These are phyloP conservation scores for Aureobasidium pullulans DNA, from an alignment of 2,329 filamentous ascomycete species.

Conservation along the genomic window DNA sequence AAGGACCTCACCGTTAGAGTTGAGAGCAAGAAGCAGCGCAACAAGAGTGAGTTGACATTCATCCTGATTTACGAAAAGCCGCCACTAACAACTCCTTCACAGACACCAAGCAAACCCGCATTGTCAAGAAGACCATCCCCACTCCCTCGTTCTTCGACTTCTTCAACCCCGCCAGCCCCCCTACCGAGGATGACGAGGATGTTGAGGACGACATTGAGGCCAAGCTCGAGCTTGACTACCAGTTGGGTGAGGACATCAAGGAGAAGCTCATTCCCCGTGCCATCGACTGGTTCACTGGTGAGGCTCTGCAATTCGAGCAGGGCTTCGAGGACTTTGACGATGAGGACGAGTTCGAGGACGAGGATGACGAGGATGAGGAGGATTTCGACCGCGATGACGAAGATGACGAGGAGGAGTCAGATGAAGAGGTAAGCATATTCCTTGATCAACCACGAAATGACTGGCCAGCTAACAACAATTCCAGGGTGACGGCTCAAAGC, in stretches of 20 bases:
- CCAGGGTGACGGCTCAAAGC: slow-evolving; percentile 82
- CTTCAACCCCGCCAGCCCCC: slow-evolving; percentile 91
- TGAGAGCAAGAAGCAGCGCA: slow-evolving; percentile 99
- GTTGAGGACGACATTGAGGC: slow-evolving; percentile 89
- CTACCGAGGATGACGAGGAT: slow-evolving; percentile 69
- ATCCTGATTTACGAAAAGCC: background rate
- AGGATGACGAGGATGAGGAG: slow-evolving; percentile 87
- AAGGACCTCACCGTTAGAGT: slow-evolving; percentile 91
- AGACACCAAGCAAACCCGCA: slow-evolving; percentile 98
- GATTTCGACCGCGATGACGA: slow-evolving; percentile 74
- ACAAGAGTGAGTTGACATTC: slow-evolving; percentile 71
- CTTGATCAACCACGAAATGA: background rate
- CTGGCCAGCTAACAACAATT: background rate
- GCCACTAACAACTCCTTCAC: slow-evolving; percentile 18
- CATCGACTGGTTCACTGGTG: slow-evolving; percentile 98
- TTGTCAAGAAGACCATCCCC: slow-evolving; percentile 98
- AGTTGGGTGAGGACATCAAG: slow-evolving; percentile 98
- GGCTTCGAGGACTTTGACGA: slow-evolving; percentile 77
- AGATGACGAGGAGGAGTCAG: slow-evolving; percentile 54
- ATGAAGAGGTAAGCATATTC: slow-evolving; percentile 40
- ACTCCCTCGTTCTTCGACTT: slow-evolving; percentile 98
- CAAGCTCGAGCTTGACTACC: slow-evolving; percentile 95
- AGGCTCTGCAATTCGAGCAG: slow-evolving; percentile 95
- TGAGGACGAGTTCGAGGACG: slow-evolving; percentile 80
- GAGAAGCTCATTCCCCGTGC: slow-evolving; percentile 98